Conservation (phyloP, 1,284 basidiomycete genomes). For the Ceratobasidium sp. region DNA sequence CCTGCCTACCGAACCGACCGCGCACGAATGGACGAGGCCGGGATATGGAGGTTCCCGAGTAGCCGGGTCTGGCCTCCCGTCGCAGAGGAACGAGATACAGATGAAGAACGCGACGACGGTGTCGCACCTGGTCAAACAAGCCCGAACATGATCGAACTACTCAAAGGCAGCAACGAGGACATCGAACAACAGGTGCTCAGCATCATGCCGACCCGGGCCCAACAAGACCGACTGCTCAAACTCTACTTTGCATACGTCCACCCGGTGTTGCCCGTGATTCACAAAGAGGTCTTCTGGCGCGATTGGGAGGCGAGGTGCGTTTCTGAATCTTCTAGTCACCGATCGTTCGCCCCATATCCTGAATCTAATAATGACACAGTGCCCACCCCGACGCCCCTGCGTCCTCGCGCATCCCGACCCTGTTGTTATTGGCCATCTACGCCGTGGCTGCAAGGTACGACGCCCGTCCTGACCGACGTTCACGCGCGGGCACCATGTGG, state of each 20-base stretch:
- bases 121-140: neutral
- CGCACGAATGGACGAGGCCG: slow-evolving; percentile 43
- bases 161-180: slow-evolving; percentile 49
- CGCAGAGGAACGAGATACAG: slow-evolving; percentile 59
- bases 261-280: slow-evolving; percentile 77
- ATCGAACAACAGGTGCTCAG: slow-evolving; percentile 61
- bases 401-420: slow-evolving; percentile 65
- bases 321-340: no score
- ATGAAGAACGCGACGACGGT: slow-evolving; percentile 50
- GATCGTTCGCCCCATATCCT: no score
- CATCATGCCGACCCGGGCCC: slow-evolving; percentile 66
- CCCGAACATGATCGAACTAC: neutral
- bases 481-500: slow-evolving; percentile 78
- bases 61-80: slow-evolving; percentile 86
- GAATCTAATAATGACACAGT: no score
- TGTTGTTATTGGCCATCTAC: slow-evolving; percentile 83
- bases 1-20: slow-evolving; percentile 33
- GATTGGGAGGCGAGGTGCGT: slow-evolving; percentile 61
- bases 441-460: slow-evolving; percentile 80
- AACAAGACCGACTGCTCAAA: slow-evolving; percentile 77
- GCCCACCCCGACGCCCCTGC: slow-evolving; percentile 36
- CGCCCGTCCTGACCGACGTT: slow-evolving; percentile 58
- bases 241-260: slow-evolving; percentile 87
- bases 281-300: slow-evolving; percentile 78
- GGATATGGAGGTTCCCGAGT: slow-evolving; percentile 71